Evolutionary conservation across 73 alveolate species (phyloP).

Genomic region (Paramecium caudatum): DNA sequence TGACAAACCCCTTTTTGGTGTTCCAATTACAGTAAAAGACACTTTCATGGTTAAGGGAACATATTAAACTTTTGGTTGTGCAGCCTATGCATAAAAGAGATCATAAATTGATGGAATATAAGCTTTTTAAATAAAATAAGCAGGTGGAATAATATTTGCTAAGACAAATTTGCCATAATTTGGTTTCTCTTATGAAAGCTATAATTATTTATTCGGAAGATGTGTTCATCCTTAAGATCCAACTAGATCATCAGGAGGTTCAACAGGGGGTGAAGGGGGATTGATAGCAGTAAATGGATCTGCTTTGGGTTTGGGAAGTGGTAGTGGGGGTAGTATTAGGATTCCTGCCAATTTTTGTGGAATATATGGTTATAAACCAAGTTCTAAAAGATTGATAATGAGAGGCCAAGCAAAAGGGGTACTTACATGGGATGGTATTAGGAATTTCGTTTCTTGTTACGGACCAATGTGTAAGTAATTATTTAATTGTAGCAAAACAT

Average conservation of each 20-base stretch:
- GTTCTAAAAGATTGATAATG: constrained; percentile 74
- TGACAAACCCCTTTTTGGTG: constrained; percentile 77
- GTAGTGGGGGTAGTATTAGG: constrained; percentile 89
- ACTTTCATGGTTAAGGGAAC: constrained; percentile 61
- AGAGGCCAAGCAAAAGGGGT: constrained; percentile 72
- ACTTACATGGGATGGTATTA: constrained; percentile 66
- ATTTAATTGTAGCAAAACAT: constrained; percentile 5
- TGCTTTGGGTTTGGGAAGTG: constrained; percentile 88
- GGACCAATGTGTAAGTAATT: constrained; percentile 74
- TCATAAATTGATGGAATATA: constrained; percentile 79
- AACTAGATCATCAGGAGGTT: constrained; percentile 89
- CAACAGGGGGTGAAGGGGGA: constrained; percentile 93
- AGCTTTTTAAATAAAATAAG: constrained; percentile 71
- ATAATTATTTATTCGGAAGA: constrained; percentile 83
- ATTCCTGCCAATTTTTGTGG: constrained; percentile 88
- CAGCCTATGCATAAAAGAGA: constrained; percentile 54
- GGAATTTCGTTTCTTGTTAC: constrained; percentile 66
- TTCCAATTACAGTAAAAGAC: constrained; percentile 83
- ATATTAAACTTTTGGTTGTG: constrained; percentile 42
- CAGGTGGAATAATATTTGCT: constrained; percentile 92
- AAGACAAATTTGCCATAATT: constrained; percentile 86
- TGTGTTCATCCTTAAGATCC: constrained; percentile 84
- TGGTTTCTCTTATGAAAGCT: constrained; percentile 82
- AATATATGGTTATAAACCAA: constrained; percentile 86
- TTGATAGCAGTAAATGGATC: constrained; percentile 81